Percentiles rank a stretch among this genome's conserved stretches.
phyloP scores from a whole-genome alignment of 2,329 filamentous ascomycete species.

The Fusarium veterinarium region DNA sequence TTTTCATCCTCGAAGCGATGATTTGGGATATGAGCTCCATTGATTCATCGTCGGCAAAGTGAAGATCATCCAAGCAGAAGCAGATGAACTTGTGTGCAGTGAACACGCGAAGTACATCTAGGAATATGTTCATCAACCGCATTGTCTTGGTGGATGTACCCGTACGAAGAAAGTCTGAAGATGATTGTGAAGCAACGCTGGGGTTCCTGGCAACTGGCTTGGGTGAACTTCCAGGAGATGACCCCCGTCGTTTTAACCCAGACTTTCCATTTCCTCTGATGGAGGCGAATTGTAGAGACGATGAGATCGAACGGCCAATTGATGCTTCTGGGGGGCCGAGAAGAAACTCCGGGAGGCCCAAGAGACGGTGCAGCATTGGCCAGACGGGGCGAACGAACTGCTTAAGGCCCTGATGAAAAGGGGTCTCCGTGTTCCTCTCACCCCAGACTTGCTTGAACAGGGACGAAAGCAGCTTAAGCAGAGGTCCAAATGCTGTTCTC shows the following conservation, averaged over 20 bases:
- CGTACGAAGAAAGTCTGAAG: conserved; percentile 70
- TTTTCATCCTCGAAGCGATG: conserved; percentile 79
- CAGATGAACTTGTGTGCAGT: conserved; percentile 88
- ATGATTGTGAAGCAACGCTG: conserved; percentile 60
- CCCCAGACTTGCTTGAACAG: conserved; percentile 76
- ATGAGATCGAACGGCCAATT: conserved; percentile 52
- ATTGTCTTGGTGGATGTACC: conserved; percentile 72
- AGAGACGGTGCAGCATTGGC: conserved; percentile 70
- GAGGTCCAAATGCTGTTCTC: conserved; percentile 70
- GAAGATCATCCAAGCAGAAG: conserved; percentile 88
- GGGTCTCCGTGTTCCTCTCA: conserved; percentile 72
- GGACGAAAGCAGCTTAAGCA: conserved; percentile 73
- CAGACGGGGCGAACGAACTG: conserved; percentile 72
- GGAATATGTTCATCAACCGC: conserved; percentile 85
- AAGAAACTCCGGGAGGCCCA: conserved; percentile 77
- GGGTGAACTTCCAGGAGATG: conserved; percentile 61
- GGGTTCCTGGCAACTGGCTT: conserved; percentile 50
- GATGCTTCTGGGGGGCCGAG: conserved; percentile 61
- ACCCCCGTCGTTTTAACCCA: conserved; percentile 57
- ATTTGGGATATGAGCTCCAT: conserved; percentile 86
- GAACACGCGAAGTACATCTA: conserved; percentile 86
- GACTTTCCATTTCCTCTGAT: conserved; percentile 49
- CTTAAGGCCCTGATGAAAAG: conserved; percentile 70
- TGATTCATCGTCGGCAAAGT: conserved; percentile 90
- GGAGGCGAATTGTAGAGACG: conserved; percentile 47